Evolutionary conservation across 2,329 filamentous ascomycete species (phyloP).

Genomic region (Coniochaeta hoffmannii): DNA sequence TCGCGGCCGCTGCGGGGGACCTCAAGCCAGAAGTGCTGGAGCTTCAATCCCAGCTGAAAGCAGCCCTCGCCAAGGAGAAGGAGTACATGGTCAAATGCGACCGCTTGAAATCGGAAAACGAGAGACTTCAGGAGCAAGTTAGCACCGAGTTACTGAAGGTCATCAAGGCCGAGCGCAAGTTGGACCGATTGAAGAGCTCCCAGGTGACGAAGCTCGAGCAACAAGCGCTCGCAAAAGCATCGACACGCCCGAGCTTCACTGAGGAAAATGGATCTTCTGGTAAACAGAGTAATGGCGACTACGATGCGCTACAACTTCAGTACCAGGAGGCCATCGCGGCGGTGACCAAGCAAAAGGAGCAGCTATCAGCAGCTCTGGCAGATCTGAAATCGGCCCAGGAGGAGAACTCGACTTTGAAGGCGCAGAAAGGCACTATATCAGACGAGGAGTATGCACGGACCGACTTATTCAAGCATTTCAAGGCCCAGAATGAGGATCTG

Average conservation of each 20-base stretch:
- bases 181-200: slow-evolving; percentile 80
- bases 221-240: slow-evolving; percentile 68
- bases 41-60: slow-evolving; percentile 68
- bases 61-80: slow-evolving; percentile 75
- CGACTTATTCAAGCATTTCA: slow-evolving; percentile 88
- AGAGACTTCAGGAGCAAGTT: slow-evolving; percentile 76
- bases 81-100: slow-evolving; percentile 70
- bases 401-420: slow-evolving; percentile 68
- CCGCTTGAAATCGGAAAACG: slow-evolving; percentile 68
- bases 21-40: slow-evolving; percentile 62
- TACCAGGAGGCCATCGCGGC: slow-evolving; percentile 72
- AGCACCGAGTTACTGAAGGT: slow-evolving; percentile 86
- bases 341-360: slow-evolving; percentile 78
- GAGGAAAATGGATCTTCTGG: slow-evolving; percentile 41
- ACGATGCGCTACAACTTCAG: slow-evolving; percentile 63
- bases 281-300: slow-evolving; percentile 33
- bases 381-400: slow-evolving; percentile 70
- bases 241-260: slow-evolving; percentile 36
- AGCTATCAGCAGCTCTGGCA: slow-evolving; percentile 69
- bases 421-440: slow-evolving; percentile 61
- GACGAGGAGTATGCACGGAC: slow-evolving; percentile 94
- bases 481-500: slow-evolving; percentile 83
- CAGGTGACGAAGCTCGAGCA: slow-evolving; percentile 90
- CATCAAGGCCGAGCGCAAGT: slow-evolving; percentile 89
- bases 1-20: slow-evolving; percentile 43